These are phyloP conservation scores for Dryas integrifolia DNA, from an alignment of 331 rosid species.

Conservation along the genomic window DNA sequence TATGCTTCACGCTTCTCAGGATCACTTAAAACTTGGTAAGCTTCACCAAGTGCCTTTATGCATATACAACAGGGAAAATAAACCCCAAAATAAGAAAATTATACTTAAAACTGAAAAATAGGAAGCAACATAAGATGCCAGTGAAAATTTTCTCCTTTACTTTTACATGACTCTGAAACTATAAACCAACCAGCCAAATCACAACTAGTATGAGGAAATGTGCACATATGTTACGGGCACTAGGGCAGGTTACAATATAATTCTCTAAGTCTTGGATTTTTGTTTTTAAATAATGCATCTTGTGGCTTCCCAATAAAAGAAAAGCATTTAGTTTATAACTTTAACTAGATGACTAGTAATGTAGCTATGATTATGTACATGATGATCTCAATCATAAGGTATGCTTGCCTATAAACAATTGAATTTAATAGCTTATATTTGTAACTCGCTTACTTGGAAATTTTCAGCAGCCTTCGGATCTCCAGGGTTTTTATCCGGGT, in stretches of 20 bases:
- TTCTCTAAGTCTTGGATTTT: slow-evolving; percentile 3
- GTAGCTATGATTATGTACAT: neutral
- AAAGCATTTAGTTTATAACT: neutral
- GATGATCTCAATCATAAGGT: neutral
- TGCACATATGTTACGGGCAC: neutral
- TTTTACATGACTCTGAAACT: neutral
- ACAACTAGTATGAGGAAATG: slow-evolving; percentile 2
- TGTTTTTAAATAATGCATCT: neutral
- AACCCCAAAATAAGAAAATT: neutral
- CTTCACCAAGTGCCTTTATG: slow-evolving; percentile 84
- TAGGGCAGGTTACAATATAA: slow-evolving; percentile 1
- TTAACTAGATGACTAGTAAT: neutral
- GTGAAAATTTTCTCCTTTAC: neutral
- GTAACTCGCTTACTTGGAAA: slow-evolving; percentile 58
- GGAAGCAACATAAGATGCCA: neutral
- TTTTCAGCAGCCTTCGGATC: slow-evolving; percentile 85
- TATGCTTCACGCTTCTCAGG: slow-evolving; percentile 90
- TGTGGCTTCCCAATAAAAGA: neutral
- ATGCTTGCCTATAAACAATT: neutral
- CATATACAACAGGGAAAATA: slow-evolving; percentile 20
- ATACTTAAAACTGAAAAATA: neutral
- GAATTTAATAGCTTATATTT: neutral
- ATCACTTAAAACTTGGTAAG: slow-evolving; percentile 93
- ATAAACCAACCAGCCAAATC: neutral
- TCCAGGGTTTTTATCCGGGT: slow-evolving; percentile 94